These are phyloP conservation scores for Gossypium herbaceum DNA, from an alignment of 345 rosid genomes.

Conservation along the genomic window DNA sequence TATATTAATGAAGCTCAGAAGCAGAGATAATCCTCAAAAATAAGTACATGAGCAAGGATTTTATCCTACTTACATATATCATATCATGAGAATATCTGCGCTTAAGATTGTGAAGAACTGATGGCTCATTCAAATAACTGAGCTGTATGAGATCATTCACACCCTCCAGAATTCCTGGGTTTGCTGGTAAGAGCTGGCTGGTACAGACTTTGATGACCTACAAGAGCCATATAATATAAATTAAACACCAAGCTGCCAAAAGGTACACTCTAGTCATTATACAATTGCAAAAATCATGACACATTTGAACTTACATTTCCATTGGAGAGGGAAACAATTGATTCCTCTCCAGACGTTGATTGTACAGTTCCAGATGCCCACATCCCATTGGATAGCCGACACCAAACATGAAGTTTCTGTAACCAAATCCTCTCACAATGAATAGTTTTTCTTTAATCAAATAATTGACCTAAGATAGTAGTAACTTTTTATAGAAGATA, in stretches of 20 bases:
- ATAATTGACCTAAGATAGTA: not conserved
- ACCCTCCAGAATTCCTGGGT: conserved; percentile 83
- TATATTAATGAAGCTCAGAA: not conserved
- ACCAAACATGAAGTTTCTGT: conserved; percentile 88
- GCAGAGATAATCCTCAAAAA: conserved; percentile 8
- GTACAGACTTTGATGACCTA: conserved; percentile 76
- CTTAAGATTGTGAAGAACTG: conserved; percentile 80
- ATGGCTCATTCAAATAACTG: conserved; percentile 92
- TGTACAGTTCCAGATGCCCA: conserved; percentile 82
- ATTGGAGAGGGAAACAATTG: conserved; percentile 50
- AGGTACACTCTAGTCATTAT: conserved; percentile 15
- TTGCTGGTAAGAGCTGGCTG: conserved; percentile 84
- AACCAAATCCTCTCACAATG: conserved; percentile 19
- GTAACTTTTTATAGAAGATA: not conserved
- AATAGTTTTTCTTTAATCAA: conserved; percentile 2
- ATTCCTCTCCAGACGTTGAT: conserved; percentile 64
- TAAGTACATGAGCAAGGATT: conserved; percentile 9
- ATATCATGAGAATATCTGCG: conserved; percentile 67
- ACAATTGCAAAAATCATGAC: conserved; percentile 5
- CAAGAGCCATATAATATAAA: conserved; percentile 15
- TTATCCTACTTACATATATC: conserved; percentile 69
- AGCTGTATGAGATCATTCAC: conserved; percentile 89
- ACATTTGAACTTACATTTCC: conserved; percentile 55
- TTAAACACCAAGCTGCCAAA: conserved; percentile 24
- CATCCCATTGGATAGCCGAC: conserved; percentile 46